Base-by-base conservation (phyloP, 441 rosid genomes). In the Jatropha podagrica region DNA sequence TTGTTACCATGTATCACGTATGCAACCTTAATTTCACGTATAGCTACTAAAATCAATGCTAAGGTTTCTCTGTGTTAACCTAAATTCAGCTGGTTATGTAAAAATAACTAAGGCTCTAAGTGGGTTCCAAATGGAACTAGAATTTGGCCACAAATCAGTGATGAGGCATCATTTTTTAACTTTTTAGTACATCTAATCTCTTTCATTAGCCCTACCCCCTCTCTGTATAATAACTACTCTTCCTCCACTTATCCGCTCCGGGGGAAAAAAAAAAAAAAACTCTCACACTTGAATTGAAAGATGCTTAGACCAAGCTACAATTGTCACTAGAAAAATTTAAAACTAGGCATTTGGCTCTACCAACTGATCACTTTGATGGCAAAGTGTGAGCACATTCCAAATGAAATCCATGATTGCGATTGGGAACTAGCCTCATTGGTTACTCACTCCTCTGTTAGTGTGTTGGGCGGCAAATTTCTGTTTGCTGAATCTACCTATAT, bases 381-480 rank as follows among this genome's bases (percentile, higher is more conserved):
- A 96, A 94, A 64, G 92, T 74, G 69, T 92, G 94, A 10, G 88
- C 93, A 69, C 97, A 92, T 51, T 88, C 71, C 64, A 85, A 78
- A 75, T 91, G 97, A 65, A 92, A 94, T 26, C 98, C 93, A 70
- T 94, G 94, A 76, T 88, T 91, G 74, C 97, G 90, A 42, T 91
- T 89, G n/a, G 98, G 97, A 68, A 92, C 86, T 70, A 89, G 7
- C 37, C 95, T 80, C 9, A 84, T 90, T 27, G 82, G 32, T 32
- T 92, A 85, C 40, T 87, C 88, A 8, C 42, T 73, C 55, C 81
- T 32, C 2, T 32, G 32, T 32, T 32, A 32, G 32, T 32, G 32
- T 32, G 32, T 32, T 32, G 32, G 32, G 32, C 1, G 32, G 1
- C 32, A 32, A 32, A 32, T 32, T 32, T 32, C 32, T 32, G 32